Evolutionary conservation across 2,329 filamentous ascomycete genomes (phyloP).

Genomic region (Claviceps purpurea): DNA sequence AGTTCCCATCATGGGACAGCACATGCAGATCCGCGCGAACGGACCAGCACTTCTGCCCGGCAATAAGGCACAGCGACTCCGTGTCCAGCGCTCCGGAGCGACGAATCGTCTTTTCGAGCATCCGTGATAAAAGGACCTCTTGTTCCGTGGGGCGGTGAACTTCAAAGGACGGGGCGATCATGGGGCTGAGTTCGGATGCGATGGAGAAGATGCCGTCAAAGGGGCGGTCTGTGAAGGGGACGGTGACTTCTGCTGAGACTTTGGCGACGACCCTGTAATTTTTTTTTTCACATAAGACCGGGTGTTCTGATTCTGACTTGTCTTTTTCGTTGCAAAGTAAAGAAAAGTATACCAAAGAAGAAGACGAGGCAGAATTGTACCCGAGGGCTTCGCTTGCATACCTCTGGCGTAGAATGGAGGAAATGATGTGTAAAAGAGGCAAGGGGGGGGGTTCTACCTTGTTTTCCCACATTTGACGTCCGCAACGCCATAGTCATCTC

Average conservation of each 20-base stretch:
- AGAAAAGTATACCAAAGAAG: no score
- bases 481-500: slow-evolving; percentile 80
- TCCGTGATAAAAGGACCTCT: slow-evolving; percentile 73
- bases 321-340: background rate
- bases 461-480: slow-evolving; percentile 85
- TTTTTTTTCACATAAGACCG: background rate
- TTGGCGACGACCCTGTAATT: slow-evolving; percentile 59
- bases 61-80: slow-evolving; percentile 86
- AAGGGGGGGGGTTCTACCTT: slow-evolving; percentile 37
- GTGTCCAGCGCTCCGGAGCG: slow-evolving; percentile 87
- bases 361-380: no score
- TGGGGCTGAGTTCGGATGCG: slow-evolving; percentile 77
- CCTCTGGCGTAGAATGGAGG: background rate
- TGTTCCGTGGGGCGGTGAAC: slow-evolving; percentile 69
- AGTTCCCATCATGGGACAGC: slow-evolving; percentile 77
- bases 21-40: slow-evolving; percentile 87
- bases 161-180: slow-evolving; percentile 85
- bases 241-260: slow-evolving; percentile 76
- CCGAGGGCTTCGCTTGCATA: background rate
- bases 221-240: slow-evolving; percentile 74
- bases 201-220: slow-evolving; percentile 96
- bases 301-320: no score
- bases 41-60: slow-evolving; percentile 82
- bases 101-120: slow-evolving; percentile 88
- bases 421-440: background rate